Conservation (phyloP, 164 flowering plant species). For the Aristolochia contorta region DNA sequence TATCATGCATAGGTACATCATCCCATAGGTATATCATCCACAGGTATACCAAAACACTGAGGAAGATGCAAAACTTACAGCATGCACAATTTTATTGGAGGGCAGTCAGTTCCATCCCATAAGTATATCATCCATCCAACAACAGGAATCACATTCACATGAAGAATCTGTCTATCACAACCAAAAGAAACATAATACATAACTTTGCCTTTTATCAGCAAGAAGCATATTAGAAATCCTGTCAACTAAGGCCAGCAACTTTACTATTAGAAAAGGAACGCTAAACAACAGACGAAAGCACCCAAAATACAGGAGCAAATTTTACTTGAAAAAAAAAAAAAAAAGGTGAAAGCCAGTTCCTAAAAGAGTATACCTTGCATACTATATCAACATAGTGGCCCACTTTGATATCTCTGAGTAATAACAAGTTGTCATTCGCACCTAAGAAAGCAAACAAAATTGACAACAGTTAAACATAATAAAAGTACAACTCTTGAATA, state of each 20-base stretch:
- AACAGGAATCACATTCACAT: not conserved
- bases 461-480: not conserved
- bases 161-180: conserved; percentile 2
- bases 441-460: not conserved
- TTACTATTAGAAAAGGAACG: too few relatives aligned
- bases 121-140: not conserved
- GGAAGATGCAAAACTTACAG: not conserved
- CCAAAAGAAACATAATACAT: too few relatives aligned
- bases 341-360: too few relatives aligned
- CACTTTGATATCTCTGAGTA: not conserved
- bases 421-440: not conserved
- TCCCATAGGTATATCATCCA: too few relatives aligned
- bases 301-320: too few relatives aligned
- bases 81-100: not conserved
- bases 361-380: not conserved
- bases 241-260: too few relatives aligned
- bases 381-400: not conserved
- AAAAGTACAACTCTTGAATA: not conserved
- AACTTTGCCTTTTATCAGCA: too few relatives aligned
- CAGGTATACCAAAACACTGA: too few relatives aligned
- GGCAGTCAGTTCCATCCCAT: conserved; percentile 5
- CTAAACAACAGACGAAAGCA: too few relatives aligned
- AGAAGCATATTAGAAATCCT: too few relatives aligned
- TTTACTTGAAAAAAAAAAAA: too few relatives aligned
- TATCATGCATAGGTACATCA: too few relatives aligned